These are phyloP conservation scores for Exophiala mesophila DNA, from an alignment of 2,329 filamentous ascomycete species.

Conservation along the genomic window DNA sequence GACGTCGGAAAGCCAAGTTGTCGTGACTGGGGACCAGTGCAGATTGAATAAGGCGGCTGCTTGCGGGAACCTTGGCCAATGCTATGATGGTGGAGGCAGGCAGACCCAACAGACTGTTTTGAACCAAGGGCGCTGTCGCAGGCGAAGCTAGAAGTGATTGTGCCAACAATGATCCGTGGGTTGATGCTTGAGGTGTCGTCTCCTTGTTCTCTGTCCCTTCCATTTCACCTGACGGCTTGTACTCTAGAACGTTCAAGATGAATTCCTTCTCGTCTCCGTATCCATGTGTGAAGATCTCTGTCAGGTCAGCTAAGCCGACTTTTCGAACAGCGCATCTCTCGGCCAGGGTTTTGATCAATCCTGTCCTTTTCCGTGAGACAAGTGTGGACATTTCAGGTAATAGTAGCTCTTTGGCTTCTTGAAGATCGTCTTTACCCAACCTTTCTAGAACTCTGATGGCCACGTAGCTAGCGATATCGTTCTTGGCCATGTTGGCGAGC, in stretches of 20 bases:
- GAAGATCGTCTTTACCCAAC: conserved; percentile 78
- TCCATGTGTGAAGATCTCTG: conserved; percentile 53
- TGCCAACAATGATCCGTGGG: conserved; percentile 78
- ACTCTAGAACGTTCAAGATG: conserved; percentile 56
- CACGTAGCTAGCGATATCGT: conserved; percentile 85
- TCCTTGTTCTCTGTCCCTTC: conserved; percentile 47
- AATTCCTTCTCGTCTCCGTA: conserved; percentile 50
- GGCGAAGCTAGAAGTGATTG: conserved; percentile 72
- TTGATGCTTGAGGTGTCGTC: conserved; percentile 24
- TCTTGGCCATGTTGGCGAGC: conserved; percentile 75
- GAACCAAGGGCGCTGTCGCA: conserved; percentile 66
- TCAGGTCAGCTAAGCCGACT: conserved; percentile 53
- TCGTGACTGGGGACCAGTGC: conserved; percentile 46
- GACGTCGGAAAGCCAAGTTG: conserved; percentile 51
- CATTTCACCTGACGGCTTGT: conserved; percentile 43
- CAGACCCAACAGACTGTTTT: conserved; percentile 63
- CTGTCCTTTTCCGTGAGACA: conserved; percentile 68
- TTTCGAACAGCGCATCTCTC: conserved; percentile 71
- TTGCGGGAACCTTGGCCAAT: conserved; percentile 59
- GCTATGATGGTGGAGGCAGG: conserved; percentile 52
- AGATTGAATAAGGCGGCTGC: conserved; percentile 61
- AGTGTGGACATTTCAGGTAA: conserved; percentile 67
- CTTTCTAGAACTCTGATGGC: conserved; percentile 77
- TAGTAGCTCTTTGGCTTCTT: conserved; percentile 66
- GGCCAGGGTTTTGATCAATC: conserved; percentile 74